Evolutionary conservation across 2,329 filamentous ascomycete genomes (phyloP), one percentile per base, ranked within the genome.

Genomic region (Talaromyces sp.): DNA sequence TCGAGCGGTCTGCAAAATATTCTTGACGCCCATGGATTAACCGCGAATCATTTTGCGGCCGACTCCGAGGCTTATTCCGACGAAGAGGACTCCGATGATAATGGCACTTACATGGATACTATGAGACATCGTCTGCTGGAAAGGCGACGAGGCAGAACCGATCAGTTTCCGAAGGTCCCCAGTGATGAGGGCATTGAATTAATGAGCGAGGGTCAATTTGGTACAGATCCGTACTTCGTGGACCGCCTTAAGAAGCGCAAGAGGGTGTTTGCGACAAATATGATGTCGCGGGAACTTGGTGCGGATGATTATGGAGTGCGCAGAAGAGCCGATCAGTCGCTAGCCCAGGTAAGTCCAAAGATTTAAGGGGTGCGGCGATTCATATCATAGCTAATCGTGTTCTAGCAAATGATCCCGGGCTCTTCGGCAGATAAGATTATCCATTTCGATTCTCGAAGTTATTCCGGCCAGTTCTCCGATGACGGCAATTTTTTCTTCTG

Each of bases 401-500:
- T 37, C 11, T 67, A 94, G 82, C 82, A 82, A 27, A 81, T 96
- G 77, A 86, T 97, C 53, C 93, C 94, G 0, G 82, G 83, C 2
- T 88, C 86, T 0, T 82, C 83, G 20, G 87, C 91, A 0, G 93
- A 97, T 67, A 89, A 89, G 65, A 89, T 96, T 56, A 87, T 97
- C 56, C 89, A 96, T 65, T 95, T 92, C 68, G 85, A 92, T 50
- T 82, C 87, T 4, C 86, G 90, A 36, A 92, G 94, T 48, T 97
- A 97, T 68, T 96, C 91, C 3, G 94, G 94, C 1, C 93, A 97
- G 69, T 99, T 97, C 70, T 96, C 91, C 0, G 90, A 95, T 60
- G 94, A 99, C 64, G 94, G 94, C 22, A 96, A 96, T 72, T 97
- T 97, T 77, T 97, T 97, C 77, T 97, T 93, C 69, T 87, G 88